phyloP scores from a whole-genome alignment of 108 stramenopile genomes.

The Nannochloropsis gaditana region DNA sequence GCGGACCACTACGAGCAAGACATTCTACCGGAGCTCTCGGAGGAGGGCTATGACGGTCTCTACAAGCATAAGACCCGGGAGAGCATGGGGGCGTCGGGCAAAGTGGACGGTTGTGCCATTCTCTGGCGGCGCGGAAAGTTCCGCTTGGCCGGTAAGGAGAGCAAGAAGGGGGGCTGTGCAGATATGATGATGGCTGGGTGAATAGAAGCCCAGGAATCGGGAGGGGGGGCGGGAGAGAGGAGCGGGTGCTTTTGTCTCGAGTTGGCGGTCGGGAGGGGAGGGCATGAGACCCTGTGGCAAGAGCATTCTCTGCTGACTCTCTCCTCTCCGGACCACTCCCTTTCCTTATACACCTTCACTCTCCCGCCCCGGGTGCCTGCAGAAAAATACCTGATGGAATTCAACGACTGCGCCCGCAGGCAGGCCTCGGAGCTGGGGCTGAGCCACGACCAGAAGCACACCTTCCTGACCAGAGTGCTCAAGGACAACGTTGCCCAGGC shows the following conservation, averaged over 20 bases:
- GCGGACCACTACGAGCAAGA: constrained; percentile 89
- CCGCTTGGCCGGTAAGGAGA: constrained; percentile 58
- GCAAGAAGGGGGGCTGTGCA: neutral
- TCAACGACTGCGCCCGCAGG: constrained; percentile 86
- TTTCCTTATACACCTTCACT: neutral
- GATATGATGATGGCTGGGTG: no score
- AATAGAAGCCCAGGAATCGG: neutral
- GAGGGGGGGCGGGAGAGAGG: neutral
- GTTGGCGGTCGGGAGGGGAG: neutral
- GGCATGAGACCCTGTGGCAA: neutral
- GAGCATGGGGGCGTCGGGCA: constrained; percentile 78
- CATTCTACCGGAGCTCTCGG: constrained; percentile 74
- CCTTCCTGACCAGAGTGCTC: constrained; percentile 78
- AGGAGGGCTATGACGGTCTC: constrained; percentile 86
- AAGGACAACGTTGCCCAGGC: constrained; percentile 97
- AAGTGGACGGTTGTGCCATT: constrained; percentile 98
- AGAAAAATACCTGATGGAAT: constrained; percentile 91
- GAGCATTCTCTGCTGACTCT: neutral
- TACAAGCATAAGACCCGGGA: constrained; percentile 96
- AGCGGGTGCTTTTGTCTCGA: neutral
- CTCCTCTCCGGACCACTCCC: neutral
- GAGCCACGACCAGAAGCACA: constrained; percentile 71
- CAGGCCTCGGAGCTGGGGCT: constrained; percentile 76
- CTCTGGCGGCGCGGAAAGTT: constrained; percentile 90
- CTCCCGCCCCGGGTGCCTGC: no score